A percentile compares a stretch with the other conserved stretches of the same genome.
Conservation (phyloP, 176 grass and related monocot genomes). For the Saccharum spontaneum region DNA sequence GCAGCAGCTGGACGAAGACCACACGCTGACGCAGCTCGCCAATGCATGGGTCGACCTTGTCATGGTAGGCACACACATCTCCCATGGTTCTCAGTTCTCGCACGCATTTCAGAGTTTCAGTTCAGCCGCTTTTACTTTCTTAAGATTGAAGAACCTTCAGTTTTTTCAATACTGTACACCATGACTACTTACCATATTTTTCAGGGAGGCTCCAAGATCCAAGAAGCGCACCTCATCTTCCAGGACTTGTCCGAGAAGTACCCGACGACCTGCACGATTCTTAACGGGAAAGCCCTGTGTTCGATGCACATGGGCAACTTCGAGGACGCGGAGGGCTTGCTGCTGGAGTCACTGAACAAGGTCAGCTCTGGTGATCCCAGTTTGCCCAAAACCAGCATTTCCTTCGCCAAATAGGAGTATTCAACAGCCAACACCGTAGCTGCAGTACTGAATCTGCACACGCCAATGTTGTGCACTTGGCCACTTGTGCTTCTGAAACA, state of each 20-base stretch:
- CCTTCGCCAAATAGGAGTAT: not conserved
- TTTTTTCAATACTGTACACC: not conserved
- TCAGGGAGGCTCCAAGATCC: slow-evolving; percentile 82
- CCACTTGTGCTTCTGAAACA: not conserved
- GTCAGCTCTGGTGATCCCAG: slow-evolving; percentile 29
- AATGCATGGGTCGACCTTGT: slow-evolving; percentile 76
- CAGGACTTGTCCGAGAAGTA: slow-evolving; percentile 83
- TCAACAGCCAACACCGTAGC: not conserved
- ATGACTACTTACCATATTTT: not conserved
- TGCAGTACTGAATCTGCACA: not conserved
- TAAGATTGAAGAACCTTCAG: not conserved
- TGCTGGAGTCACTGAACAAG: slow-evolving; percentile 87
- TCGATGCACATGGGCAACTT: slow-evolving; percentile 77
- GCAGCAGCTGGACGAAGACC: slow-evolving; percentile 83
- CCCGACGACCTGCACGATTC: slow-evolving; percentile 64
- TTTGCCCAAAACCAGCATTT: not conserved
- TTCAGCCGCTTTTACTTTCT: not conserved
- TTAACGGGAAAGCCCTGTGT: slow-evolving; percentile 80
- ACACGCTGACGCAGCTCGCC: slow-evolving; percentile 83
- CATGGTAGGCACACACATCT: slow-evolving; percentile 27
- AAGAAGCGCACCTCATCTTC: slow-evolving; percentile 75
- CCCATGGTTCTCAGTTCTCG: not conserved
- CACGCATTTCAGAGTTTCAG: not conserved
- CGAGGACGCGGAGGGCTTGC: slow-evolving; percentile 65
- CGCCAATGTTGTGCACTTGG: not conserved